Evolutionary conservation across 73 alveolate species (phyloP).

Genomic region (Effrenium voratum): DNA sequence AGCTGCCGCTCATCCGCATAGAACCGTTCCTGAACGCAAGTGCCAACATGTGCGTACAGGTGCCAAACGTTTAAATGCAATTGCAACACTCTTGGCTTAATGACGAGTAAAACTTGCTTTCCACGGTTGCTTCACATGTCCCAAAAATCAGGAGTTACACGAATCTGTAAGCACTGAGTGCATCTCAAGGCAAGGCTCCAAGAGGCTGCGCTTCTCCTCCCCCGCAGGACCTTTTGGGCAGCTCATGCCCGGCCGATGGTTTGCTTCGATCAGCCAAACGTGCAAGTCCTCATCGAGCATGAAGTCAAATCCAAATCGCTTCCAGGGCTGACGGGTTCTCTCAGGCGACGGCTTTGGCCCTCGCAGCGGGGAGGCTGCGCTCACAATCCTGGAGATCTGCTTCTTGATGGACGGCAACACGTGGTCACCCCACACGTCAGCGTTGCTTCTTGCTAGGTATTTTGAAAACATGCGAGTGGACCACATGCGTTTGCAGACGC

Average conservation of each 20-base stretch:
- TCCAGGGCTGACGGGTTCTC: conserved; percentile 92
- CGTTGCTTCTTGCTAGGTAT: neutral
- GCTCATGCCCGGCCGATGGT: conserved; percentile 64
- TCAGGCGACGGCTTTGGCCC: no score
- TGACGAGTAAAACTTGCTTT: neutral
- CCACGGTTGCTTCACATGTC: neutral
- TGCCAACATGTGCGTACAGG: neutral
- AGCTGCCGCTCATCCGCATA: conserved; percentile 45
- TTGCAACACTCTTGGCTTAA: neutral
- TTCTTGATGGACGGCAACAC: neutral
- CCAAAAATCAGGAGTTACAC: neutral
- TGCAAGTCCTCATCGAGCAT: conserved; percentile 11
- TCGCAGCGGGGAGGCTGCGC: conserved; percentile 6
- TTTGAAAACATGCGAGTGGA: neutral
- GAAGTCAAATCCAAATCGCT: conserved; percentile 75
- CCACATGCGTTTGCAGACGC: conserved; percentile 59
- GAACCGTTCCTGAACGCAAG: neutral
- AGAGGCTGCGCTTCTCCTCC: neutral
- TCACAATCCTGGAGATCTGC: neutral
- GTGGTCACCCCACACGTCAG: conserved; percentile 20
- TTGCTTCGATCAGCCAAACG: conserved; percentile 59
- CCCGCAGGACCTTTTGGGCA: neutral
- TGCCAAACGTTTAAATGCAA: neutral
- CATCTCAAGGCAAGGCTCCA: neutral
- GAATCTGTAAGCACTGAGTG: neutral